Base-by-base conservation (phyloP, 179 eudicot species). In the Nepenthes alata region DNA sequence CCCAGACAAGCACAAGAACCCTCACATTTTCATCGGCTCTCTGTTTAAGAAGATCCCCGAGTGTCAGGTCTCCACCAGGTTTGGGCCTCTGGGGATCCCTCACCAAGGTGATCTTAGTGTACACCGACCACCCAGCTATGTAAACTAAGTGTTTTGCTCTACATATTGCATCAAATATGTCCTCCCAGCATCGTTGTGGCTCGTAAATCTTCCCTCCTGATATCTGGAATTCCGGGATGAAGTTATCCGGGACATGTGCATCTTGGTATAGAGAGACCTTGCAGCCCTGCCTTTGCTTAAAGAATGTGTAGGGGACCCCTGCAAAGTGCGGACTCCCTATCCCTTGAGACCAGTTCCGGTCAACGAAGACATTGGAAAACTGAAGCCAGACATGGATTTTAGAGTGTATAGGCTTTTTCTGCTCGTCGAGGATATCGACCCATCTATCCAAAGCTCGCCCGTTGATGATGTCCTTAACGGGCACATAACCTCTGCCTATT, bases 71-170 rank as follows among this genome's bases (percentile, higher is more conserved):
- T 10, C 66, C 77, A 6, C 69, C 69, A 1, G 59, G 68, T 48
- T 50, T 60, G 5, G 65, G 72, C 72, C 77, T 78, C 6, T 37
- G 47, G 0, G 78, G 81, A 55, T 85, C 91, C 67, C 95, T 66
- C 37, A 84, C 68, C 65, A 86, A 69, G 38, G 80, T 76, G 37
- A 84, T 80, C 3, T 70, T 66, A 49, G 87, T 73, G 67, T 82
- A 65, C 6, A 86, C 76, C 0, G 94, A 86, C 94, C 94, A 86
- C 11, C 94, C 94, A 1, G 89, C 71, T 25, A 86, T 75, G 74
- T 84, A 86, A 58, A 86, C 71, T 54, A 84, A 69, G 68, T 77
- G 64, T 25, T 73, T 72, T 6, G 95, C 89, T 25, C 75, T 68
- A 11, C 11, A 74, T 15, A 86, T 84, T 5, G 85, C 83, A 37